Conservation (phyloP, 2,329 filamentous ascomycete genomes). For the Fusarium kyushuense region DNA sequence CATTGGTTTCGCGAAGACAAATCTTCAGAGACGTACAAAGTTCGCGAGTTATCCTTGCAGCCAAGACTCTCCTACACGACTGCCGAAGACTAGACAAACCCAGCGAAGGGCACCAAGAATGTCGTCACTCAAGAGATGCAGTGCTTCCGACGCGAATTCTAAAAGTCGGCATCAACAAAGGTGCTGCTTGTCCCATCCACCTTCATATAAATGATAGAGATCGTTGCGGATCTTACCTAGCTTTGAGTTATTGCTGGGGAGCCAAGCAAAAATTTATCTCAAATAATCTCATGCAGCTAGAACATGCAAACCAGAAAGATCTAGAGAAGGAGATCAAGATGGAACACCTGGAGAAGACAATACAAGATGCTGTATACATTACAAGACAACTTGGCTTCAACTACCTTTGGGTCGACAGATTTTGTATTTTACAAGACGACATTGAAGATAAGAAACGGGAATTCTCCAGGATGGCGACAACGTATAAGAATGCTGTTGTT, state of each 20-base stretch:
- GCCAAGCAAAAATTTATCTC: accelerated
- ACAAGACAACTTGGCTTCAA: accelerated
- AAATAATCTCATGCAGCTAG: accelerated
- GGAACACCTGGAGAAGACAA: background rate
- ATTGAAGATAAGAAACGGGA: background rate
- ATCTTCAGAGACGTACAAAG: background rate
- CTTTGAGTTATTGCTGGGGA: constrained; percentile 18
- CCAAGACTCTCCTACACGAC: accelerated
- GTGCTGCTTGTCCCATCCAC: background rate
- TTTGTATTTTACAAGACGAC: constrained; percentile 2
- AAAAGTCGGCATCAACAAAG: accelerated
- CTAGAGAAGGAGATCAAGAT: background rate
- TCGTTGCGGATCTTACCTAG: background rate
- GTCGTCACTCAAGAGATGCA: background rate
- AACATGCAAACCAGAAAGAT: accelerated
- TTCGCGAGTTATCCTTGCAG: accelerated
- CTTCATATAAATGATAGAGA: background rate
- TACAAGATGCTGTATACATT: background rate
- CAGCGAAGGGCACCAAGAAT: background rate
- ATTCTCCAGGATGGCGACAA: background rate
- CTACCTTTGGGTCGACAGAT: constrained; percentile 7
- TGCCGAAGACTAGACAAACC: accelerated
- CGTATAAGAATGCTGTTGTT: background rate
- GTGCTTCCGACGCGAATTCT: accelerated
- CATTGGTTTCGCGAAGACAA: background rate